Evolutionary conservation across 164 flowering plant genomes (phyloP), one percentile per base, ranked within the genome.

Genomic region (Chimonanthus praecox): DNA sequence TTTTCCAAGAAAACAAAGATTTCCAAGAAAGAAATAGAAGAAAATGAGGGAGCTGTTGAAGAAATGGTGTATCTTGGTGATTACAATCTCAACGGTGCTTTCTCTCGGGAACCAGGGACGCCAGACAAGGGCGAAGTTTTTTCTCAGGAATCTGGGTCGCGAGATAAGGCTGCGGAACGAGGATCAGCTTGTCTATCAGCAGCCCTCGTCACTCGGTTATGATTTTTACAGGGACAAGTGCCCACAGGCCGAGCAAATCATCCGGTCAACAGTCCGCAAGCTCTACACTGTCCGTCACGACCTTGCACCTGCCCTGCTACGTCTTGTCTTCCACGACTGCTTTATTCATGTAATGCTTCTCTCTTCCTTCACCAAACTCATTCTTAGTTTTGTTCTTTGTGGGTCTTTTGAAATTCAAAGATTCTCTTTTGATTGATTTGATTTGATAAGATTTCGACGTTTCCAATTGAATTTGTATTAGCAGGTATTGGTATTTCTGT

Each of bases 311-410:
- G 81, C 80, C 10, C 74, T 88, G 6, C 16, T 88, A 6, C 78
- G 88, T 49, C 85, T 88, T 7, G 74, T 69, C 68, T 88, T 88
- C 76, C 91, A 88, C 49, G 89, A 88, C 50, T 86, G 91, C 81
- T 88, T 88, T 73, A 64, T 88, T 45, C 71, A 80, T 87, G 90
- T 78, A 46, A 43, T 15, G 15, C 21, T 50, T 73, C 13, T 54
- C 67, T 15, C 45, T 49, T 71, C 68, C 4, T 33, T 74, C 10
- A 10, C 3, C n/a, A 3, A 43, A 18, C n/a, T 2, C 9, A 51
- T 20, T 33, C 33, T 13, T 1, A 2, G 48, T 47, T 46, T 68
- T 3, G 6, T 68, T 49, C 49, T 49, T 68, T 64, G 45, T 64
- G 67, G 67, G 67, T 64, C 47, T 20, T 13, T n/a, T 47, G 10